Evolutionary conservation across 257 asterid genomes (phyloP).

Genomic region (Prunella vulgaris): DNA sequence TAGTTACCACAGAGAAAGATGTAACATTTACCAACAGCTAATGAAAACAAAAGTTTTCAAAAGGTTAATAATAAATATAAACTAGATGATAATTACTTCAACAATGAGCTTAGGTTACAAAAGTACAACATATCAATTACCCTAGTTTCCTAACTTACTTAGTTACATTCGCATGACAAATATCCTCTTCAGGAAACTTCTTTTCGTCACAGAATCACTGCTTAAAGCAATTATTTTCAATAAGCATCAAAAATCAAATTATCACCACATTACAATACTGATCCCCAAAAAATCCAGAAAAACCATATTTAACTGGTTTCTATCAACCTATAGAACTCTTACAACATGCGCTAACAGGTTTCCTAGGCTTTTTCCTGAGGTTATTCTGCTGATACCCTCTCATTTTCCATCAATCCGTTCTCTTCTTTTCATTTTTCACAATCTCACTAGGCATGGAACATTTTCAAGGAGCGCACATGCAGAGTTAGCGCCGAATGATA

Average conservation of each 20-base stretch:
- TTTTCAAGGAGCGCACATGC: not conserved
- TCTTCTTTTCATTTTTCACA: too few relatives aligned
- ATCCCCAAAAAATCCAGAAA: not conserved
- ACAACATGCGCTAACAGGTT: not conserved
- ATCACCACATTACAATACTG: not conserved
- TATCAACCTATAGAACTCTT: not conserved
- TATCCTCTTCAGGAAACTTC: conserved; percentile 3
- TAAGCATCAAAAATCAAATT: not conserved
- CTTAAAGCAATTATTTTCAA: not conserved
- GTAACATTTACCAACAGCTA: conserved; percentile 5
- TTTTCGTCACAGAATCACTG: not conserved
- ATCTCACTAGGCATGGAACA: not conserved
- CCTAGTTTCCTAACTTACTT: not conserved
- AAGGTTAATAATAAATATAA: conserved; percentile 3
- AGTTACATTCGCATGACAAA: not conserved
- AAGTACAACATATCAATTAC: not conserved
- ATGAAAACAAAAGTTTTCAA: conserved; percentile 3
- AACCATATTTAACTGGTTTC: not conserved
- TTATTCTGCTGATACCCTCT: not conserved
- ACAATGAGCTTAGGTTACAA: not conserved
- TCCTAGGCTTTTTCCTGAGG: not conserved
- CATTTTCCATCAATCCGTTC: not conserved
- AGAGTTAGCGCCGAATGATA: not conserved
- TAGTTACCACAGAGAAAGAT: conserved; percentile 1
- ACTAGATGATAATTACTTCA: conserved; percentile 2